phyloP scores from a whole-genome alignment of 2,329 filamentous ascomycete genomes.

The Calonectria ilicicola region DNA sequence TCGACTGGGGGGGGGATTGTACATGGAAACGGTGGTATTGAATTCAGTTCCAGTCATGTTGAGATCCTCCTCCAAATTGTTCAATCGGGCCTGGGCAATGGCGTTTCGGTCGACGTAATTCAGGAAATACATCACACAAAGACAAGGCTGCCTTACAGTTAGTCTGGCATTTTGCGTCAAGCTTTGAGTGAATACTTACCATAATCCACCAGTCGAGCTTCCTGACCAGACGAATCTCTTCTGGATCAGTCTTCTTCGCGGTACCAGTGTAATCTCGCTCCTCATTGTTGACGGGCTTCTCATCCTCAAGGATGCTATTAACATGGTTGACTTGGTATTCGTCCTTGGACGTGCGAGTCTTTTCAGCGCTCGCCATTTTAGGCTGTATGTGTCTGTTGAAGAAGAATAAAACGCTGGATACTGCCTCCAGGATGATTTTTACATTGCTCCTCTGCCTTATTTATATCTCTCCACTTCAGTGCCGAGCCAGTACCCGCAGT shows the following conservation, averaged over 20 bases:
- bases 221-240: conserved; percentile 53
- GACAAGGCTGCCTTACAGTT: conserved; percentile 34
- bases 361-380: conserved; percentile 15
- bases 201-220: conserved; percentile 57
- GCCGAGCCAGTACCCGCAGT: conserved; percentile 25
- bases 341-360: conserved; percentile 26
- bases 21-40: conserved; percentile 58
- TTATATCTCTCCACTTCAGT: conserved; percentile 7
- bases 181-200: conserved; percentile 40
- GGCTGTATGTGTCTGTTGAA: conserved; percentile 10
- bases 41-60: conserved; percentile 67
- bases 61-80: conserved; percentile 61
- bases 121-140: conserved; percentile 58
- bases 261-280: conserved; percentile 52
- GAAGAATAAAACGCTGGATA: background rate
- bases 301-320: conserved; percentile 38
- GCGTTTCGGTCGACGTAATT: conserved; percentile 60
- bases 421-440: background rate
- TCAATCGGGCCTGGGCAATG: conserved; percentile 59
- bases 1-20: background rate
- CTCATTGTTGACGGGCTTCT: conserved; percentile 33
- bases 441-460: background rate
- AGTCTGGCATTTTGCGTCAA: background rate
- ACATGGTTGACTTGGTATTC: conserved; percentile 35
- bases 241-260: conserved; percentile 52